Base-by-base conservation (phyloP, 495 filamentous ascomycete genomes). In the Niebla homalea region DNA sequence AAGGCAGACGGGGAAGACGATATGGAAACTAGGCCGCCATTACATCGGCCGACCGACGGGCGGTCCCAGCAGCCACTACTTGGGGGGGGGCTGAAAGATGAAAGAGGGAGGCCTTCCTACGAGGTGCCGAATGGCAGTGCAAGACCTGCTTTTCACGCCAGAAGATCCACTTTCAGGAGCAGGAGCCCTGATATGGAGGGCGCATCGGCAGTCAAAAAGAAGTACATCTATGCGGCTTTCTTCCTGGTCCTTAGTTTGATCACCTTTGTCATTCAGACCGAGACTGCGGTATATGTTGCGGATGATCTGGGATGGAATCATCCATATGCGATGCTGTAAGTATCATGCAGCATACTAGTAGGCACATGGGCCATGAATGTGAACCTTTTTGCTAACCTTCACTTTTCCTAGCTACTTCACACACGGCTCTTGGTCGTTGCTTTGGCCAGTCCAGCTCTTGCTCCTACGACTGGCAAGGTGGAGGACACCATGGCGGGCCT, bases 251-350 rank as follows among this genome's bases (percentile, higher is more conserved):
- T 94, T 51, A 89, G 83, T 57, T 68, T 98, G 58, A 67, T 89
- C 18, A 80, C 82, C 59, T 98, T 98, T 65, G 71, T 75, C 26
- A 68, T 95, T 5, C 92, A 98, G 72, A 96, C 92, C 5, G 89
- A 95, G 70, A 88, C 94, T 14, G 89, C 92, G 3, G 80, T 89
- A 7, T 89, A 95, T 63, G 88, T 98, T 37, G 87, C 95, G 64
- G 78, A 87, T 65, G 80, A 89, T 37, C 63, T 95, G 51, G 73
- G 78, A 29, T 98, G 92, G 92, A 79, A 90, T 62, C 97, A 98
- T 68, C 83, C 90, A 21, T 98, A 96, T 70, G 89, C 84, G 71
- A 98, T 98, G 92, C 74, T 98, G 75, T 98, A 70, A 72, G 78
- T 76, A 54, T 38, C 36, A 19, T n/a, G 5, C 29, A 15, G 14